Conservation (phyloP, 805 yeast species). For the Lipomyces kockii region DNA sequence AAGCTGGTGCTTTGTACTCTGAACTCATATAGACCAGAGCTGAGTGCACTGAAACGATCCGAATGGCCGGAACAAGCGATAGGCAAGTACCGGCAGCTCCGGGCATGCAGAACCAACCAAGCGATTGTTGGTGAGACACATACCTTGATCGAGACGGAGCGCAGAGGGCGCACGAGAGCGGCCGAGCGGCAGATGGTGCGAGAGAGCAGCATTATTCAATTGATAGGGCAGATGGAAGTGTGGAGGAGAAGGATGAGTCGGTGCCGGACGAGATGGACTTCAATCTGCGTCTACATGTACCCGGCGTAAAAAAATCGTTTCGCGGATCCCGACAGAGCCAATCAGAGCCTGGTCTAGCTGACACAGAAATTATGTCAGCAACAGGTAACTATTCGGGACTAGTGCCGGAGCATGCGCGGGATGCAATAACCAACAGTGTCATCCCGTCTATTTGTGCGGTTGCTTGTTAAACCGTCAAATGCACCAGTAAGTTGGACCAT, state of each 20-base stretch:
- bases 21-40: neutral
- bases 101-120: neutral
- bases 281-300: neutral
- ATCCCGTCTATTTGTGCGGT: neutral
- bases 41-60: neutral
- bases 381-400: neutral
- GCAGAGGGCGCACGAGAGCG: neutral
- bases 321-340: neutral
- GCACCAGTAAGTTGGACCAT: neutral
- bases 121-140: neutral
- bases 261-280: neutral
- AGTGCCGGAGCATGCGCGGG: neutral
- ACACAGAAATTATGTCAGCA: neutral
- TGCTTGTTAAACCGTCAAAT: neutral
- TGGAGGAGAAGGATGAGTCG: neutral
- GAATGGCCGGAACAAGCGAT: neutral
- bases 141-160: conserved; percentile 6
- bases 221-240: neutral
- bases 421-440: neutral
- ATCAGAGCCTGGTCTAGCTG: neutral
- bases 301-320: neutral
- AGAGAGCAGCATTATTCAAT: neutral
- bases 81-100: neutral
- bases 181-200: neutral
- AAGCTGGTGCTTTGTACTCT: neutral